Percentiles rank a stretch among this genome's conserved stretches.
Conservation (phyloP, 129 eudicot species). For the Glebionis coronaria region DNA sequence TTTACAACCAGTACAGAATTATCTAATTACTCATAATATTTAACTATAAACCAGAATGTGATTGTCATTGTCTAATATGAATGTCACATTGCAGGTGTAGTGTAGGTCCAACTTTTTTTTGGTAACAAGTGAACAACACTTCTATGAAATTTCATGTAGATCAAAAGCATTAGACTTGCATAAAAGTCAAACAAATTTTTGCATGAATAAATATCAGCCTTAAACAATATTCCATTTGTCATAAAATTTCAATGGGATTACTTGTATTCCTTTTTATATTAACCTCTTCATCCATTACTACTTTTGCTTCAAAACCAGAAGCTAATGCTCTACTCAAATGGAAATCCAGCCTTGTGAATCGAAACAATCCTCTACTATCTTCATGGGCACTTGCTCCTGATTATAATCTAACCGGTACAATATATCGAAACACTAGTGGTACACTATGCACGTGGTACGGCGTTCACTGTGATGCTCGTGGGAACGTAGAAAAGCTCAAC, state of each 20-base stretch:
- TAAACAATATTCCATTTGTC: not conserved
- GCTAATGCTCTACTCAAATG: constrained; percentile 24
- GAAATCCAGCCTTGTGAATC: constrained; percentile 30
- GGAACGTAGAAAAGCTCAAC: constrained; percentile 21
- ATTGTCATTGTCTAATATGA: too few relatives aligned
- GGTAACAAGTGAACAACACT: constrained; percentile 11
- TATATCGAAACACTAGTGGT: constrained; percentile 12
- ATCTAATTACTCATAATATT: too few relatives aligned
- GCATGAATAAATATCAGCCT: constrained; percentile 5
- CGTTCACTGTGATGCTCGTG: constrained; percentile 26
- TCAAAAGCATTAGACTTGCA: not conserved
- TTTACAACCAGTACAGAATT: too few relatives aligned
- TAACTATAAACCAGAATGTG: too few relatives aligned
- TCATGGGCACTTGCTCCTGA: constrained; percentile 30
- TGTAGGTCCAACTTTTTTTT: constrained; percentile 11
- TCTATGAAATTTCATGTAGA: not conserved
- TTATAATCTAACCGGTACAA: constrained; percentile 1
- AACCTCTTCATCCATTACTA: not conserved
- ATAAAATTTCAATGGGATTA: not conserved
- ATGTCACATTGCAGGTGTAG: too few relatives aligned
- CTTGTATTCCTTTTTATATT: constrained; percentile 3
- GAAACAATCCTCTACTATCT: constrained; percentile 22
- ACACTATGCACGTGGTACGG: constrained; percentile 44
- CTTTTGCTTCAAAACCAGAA: constrained; percentile 21
- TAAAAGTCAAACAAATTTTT: not conserved